A percentile compares a stretch with the other conserved stretches of the same genome.
phyloP scores from a whole-genome alignment of 139 green algal species.

The Chara braunii region DNA sequence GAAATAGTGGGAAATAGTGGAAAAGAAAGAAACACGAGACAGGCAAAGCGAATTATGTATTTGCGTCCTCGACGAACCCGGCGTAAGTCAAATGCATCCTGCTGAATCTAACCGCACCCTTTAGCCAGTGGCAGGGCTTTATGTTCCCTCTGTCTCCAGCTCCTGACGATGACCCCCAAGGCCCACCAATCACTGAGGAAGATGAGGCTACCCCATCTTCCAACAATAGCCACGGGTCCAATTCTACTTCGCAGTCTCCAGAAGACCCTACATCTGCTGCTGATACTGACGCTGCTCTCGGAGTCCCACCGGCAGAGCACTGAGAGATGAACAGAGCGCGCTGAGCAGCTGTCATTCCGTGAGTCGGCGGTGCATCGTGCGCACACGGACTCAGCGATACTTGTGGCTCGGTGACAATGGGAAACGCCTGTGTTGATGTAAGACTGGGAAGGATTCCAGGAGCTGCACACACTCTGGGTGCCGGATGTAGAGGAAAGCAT shows the following conservation, averaged over 20 bases:
- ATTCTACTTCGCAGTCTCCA: constrained; percentile 1
- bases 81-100: constrained; percentile 10
- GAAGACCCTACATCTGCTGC: neutral
- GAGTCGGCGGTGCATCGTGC: neutral
- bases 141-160: neutral
- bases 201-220: constrained; percentile 2
- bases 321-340: constrained; percentile 2
- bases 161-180: neutral
- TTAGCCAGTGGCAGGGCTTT: constrained; percentile 13
- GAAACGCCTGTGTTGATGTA: neutral
- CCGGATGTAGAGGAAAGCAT: constrained; percentile 3
- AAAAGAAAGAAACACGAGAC: too few species aligned
- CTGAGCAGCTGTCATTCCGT: neutral
- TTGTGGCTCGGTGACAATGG: neutral
- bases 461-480: constrained; percentile 3
- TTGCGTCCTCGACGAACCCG: neutral
- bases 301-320: neutral
- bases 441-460: neutral
- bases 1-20: too few species aligned
- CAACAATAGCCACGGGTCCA: constrained; percentile 18
- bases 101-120: constrained; percentile 14
- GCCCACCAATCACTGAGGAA: neutral
- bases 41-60: too few species aligned
- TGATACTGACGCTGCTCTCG: neutral
- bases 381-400: neutral